These are phyloP conservation scores for Cenchrus purpureus DNA, from an alignment of 176 grass and related monocot species.

Conservation along the genomic window DNA sequence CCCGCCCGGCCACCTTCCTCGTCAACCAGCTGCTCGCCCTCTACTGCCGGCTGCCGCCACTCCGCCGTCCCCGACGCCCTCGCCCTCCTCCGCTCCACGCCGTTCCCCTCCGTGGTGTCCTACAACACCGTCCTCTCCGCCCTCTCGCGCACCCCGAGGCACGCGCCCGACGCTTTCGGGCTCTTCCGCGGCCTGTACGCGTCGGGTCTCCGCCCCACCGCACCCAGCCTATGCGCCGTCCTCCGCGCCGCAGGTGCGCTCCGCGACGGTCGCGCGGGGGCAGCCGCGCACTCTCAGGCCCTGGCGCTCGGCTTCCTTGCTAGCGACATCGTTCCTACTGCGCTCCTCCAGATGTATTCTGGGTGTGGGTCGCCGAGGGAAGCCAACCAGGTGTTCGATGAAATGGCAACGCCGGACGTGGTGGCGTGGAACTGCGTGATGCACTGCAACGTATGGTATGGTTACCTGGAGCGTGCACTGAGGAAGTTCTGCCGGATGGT, in stretches of 20 bases:
- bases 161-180: constrained; percentile 44
- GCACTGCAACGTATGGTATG: constrained; percentile 70
- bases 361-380: constrained; percentile 43
- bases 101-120: constrained; percentile 57
- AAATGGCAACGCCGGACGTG: constrained; percentile 62
- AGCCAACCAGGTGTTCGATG: constrained; percentile 65
- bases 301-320: constrained; percentile 46
- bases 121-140: constrained; percentile 86
- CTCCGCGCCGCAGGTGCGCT: constrained; percentile 49
- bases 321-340: constrained; percentile 67
- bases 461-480: constrained; percentile 43
- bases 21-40: constrained; percentile 81
- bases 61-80: constrained; percentile 59
- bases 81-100: constrained; percentile 71
- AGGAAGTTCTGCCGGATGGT: constrained; percentile 58
- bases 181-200: constrained; percentile 50
- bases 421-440: constrained; percentile 80
- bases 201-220: constrained; percentile 59
- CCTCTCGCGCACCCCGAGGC: constrained; percentile 37
- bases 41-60: constrained; percentile 55
- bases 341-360: constrained; percentile 78
- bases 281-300: constrained; percentile 42
- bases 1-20: constrained; percentile 54
- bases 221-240: constrained; percentile 67
- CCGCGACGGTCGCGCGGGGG: constrained; percentile 27